Percentiles rank a stretch among this genome's conserved stretches.
These are phyloP conservation scores for Colletotrichum sp. DNA, from an alignment of 2,329 filamentous ascomycete genomes.

Conservation along the genomic window DNA sequence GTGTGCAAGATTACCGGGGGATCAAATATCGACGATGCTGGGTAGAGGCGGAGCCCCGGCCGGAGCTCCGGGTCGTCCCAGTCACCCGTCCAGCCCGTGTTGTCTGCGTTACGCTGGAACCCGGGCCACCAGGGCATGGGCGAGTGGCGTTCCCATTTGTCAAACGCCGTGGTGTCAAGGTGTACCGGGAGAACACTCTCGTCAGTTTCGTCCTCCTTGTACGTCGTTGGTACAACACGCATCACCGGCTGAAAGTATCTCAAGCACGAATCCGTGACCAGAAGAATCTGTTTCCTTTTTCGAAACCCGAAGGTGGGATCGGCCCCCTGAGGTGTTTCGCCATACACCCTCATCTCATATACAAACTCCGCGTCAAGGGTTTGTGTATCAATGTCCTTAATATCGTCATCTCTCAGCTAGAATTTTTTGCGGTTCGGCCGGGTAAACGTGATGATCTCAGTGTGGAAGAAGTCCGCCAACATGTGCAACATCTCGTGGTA, in stretches of 20 bases:
- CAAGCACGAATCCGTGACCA: neutral
- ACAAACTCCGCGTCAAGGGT: neutral
- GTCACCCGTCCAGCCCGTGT: neutral
- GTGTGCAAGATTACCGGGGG: neutral
- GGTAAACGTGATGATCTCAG: slow-evolving; percentile 8
- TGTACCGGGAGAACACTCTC: neutral
- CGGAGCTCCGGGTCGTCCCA: neutral
- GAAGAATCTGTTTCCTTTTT: neutral
- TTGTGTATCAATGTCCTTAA: neutral
- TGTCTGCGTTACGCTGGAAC: neutral
- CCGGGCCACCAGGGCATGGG: slow-evolving; percentile 16
- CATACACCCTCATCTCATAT: slow-evolving; percentile 4
- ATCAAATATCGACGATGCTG: neutral
- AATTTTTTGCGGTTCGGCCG: neutral
- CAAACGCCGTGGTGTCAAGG: neutral
- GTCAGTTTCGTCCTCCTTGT: neutral
- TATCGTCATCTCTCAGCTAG: neutral
- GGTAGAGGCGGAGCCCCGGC: neutral
- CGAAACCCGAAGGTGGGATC: neutral
- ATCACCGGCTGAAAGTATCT: neutral
- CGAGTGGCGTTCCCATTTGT: neutral
- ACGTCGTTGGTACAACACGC: neutral
- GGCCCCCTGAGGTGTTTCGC: neutral
- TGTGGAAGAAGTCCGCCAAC: neutral
- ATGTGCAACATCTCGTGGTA: slow-evolving; percentile 14